phyloP scores from a whole-genome alignment of 306 rosid genomes.

The Glycine tomentella region DNA sequence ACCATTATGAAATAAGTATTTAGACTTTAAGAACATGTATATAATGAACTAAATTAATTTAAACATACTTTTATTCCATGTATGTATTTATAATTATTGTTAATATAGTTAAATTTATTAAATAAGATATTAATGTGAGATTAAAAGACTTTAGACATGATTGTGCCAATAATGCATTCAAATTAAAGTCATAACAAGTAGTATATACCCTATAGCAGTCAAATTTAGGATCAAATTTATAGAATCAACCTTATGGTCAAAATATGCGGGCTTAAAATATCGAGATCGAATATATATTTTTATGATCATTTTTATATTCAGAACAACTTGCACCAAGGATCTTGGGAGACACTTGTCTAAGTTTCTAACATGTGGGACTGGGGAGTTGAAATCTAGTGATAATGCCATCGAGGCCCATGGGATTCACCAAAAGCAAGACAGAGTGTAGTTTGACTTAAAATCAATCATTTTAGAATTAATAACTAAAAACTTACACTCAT shows the following conservation, averaged over 20 bases:
- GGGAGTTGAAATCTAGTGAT: not conserved
- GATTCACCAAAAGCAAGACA: not conserved
- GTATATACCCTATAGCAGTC: not conserved
- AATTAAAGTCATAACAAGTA: not conserved
- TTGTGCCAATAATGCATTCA: not conserved
- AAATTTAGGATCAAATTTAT: not conserved
- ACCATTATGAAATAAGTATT: no score
- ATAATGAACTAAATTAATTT: no score
- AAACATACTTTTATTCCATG: no score
- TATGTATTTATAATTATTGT: no score
- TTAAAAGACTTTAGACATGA: not conserved
- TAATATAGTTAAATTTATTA: no score
- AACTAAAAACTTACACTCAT: not conserved
- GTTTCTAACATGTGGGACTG: conserved; percentile 26
- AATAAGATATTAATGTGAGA: no score
- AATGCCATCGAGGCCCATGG: not conserved
- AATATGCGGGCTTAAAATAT: conserved; percentile 3
- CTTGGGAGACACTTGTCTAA: not conserved
- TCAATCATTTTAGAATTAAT: not conserved
- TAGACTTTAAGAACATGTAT: no score
- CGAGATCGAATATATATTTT: not conserved
- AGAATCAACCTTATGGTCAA: conserved; percentile 20
- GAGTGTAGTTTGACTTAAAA: not conserved
- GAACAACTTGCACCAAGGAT: not conserved
- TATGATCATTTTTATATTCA: not conserved